Conservation (phyloP, 73 alveolate species). For the Paramecium biaurelia region DNA sequence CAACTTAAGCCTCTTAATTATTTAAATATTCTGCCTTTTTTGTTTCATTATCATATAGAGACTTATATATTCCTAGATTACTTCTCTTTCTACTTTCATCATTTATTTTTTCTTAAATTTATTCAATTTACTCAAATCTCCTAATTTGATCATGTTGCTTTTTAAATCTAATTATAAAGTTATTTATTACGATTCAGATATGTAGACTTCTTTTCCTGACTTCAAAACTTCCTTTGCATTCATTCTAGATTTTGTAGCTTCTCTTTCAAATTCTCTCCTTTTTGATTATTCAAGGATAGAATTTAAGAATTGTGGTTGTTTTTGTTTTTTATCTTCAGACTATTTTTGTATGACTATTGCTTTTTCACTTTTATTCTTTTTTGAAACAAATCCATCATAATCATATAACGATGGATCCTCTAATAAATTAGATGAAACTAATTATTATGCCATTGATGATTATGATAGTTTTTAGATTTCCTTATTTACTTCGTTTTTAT, state of each 20-base stretch:
- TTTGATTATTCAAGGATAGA: neutral
- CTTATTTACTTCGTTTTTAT: neutral
- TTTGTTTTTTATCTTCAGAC: neutral
- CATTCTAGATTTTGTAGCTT: neutral
- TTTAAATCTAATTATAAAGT: neutral
- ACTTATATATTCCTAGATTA: neutral
- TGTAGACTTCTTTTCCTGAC: neutral
- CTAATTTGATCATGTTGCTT: neutral
- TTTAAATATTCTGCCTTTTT: neutral
- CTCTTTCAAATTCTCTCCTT: constrained; percentile 11
- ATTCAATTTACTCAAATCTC: neutral
- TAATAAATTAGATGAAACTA: neutral
- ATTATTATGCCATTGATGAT: neutral
- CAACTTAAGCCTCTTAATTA: neutral
- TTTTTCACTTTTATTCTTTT: neutral
- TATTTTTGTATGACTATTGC: neutral
- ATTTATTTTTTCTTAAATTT: neutral
- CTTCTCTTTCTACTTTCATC: neutral
- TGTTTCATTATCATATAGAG: neutral
- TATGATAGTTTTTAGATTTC: neutral
- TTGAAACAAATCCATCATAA: neutral
- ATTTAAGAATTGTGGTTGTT: neutral
- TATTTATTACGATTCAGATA: neutral
- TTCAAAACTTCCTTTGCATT: neutral
- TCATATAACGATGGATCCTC: constrained; percentile 40